Evolutionary conservation across 768 basidiomycete species (phyloP).

Genomic region (Mycena albidolilacea): DNA sequence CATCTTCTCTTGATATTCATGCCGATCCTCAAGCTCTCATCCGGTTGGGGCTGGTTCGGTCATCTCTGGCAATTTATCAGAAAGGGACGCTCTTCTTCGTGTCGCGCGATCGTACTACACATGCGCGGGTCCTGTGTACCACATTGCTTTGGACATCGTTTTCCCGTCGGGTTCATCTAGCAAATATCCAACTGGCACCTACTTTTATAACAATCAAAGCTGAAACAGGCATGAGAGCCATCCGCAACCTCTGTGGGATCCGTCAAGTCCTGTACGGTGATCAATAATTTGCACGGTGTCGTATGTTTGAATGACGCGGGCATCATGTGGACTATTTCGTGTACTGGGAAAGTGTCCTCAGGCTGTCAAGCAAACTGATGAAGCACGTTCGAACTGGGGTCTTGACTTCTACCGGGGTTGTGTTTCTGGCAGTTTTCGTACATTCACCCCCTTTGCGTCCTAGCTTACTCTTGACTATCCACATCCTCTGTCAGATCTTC

Average conservation of each 20-base stretch:
- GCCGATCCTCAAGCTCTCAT: no score
- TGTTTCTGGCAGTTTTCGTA: conserved; percentile 5
- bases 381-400: neutral
- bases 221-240: no score
- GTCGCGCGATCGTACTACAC: neutral
- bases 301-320: conserved; percentile 3
- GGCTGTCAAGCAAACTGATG: conserved; percentile 18
- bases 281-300: conserved; percentile 7
- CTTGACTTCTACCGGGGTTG: conserved; percentile 15
- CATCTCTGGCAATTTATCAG: conserved; percentile 29
- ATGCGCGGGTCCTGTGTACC: conserved; percentile 14
- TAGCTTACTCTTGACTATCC: neutral
- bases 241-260: neutral
- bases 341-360: conserved; percentile 12
- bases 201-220: neutral
- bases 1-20: no score
- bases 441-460: neutral
- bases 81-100: neutral
- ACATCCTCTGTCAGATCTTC: neutral
- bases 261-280: neutral
- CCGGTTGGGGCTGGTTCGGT: neutral
- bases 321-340: conserved; percentile 17
- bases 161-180: neutral
- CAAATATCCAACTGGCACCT: neutral
- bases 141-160: conserved; percentile 5